Evolutionary conservation across 768 basidiomycete genomes (phyloP).

Genomic region (Pulveroboletus sp.): DNA sequence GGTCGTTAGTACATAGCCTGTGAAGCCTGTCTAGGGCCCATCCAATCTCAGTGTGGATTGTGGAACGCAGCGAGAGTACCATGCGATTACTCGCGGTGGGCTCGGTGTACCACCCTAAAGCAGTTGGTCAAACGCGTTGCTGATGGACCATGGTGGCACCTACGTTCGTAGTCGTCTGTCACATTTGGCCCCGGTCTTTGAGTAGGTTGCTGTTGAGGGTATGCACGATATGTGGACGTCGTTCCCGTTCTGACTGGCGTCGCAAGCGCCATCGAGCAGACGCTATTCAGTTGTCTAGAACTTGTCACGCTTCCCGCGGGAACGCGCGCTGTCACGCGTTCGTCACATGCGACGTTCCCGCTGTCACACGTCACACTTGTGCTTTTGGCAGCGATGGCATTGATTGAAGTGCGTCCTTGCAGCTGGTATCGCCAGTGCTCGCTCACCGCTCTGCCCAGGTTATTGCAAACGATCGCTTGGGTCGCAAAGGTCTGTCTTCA

Average conservation of each 20-base stretch:
- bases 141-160: slow-evolving; percentile 16
- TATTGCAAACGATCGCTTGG: slow-evolving; percentile 93
- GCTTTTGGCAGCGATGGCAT: slow-evolving; percentile 34
- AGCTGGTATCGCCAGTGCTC: neutral
- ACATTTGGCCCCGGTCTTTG: slow-evolving; percentile 38
- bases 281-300: neutral
- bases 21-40: slow-evolving; percentile 89
- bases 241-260: slow-evolving; percentile 28
- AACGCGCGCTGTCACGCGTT: slow-evolving; percentile 19
- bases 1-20: slow-evolving; percentile 73
- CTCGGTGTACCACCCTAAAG: slow-evolving; percentile 83
- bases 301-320: slow-evolving; percentile 7
- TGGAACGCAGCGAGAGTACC: slow-evolving; percentile 83
- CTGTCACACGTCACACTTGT: slow-evolving; percentile 15
- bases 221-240: slow-evolving; percentile 23
- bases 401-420: slow-evolving; percentile 46
- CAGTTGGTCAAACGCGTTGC: slow-evolving; percentile 6
- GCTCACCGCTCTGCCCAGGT: slow-evolving; percentile 44
- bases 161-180: slow-evolving; percentile 77
- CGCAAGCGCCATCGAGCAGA: slow-evolving; percentile 23
- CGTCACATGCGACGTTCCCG: slow-evolving; percentile 12
- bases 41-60: slow-evolving; percentile 73
- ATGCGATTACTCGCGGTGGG: slow-evolving; percentile 76
- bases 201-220: slow-evolving; percentile 19
- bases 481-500: slow-evolving; percentile 70